A percentile compares a stretch with the other conserved stretches of the same genome.
Evolutionary conservation across 1,284 basidiomycete species (phyloP).

Genomic region (Entoloma clypeatum): DNA sequence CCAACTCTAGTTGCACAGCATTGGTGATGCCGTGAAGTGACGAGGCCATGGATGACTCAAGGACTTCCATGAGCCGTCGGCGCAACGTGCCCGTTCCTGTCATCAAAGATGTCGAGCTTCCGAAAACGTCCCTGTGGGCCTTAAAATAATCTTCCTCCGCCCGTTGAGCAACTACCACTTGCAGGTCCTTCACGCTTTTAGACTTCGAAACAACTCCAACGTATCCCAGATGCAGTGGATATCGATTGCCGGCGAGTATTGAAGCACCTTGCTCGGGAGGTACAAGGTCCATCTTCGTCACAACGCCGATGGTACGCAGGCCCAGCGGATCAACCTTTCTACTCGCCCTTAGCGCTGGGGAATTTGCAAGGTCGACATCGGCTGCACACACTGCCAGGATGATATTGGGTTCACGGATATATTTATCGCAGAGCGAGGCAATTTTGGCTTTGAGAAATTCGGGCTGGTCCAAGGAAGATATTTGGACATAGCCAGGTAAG

Average conservation of each 20-base stretch:
- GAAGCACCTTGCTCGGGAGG: slow-evolving; percentile 77
- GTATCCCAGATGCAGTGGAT: slow-evolving; percentile 97
- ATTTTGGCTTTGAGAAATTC: slow-evolving; percentile 95
- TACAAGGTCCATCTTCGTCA: slow-evolving; percentile 99
- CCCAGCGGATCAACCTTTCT: slow-evolving; percentile 94
- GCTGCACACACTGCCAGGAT: slow-evolving; percentile 97
- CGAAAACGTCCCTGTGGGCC: slow-evolving; percentile 69
- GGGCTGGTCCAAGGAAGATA: slow-evolving; percentile 93
- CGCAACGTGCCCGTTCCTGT: slow-evolving; percentile 90
- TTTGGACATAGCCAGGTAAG: slow-evolving; percentile 96
- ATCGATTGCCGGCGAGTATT: slow-evolving; percentile 88
- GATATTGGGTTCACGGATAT: slow-evolving; percentile 97
- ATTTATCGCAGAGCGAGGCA: slow-evolving; percentile 85
- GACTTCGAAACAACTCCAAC: slow-evolving; percentile 95
- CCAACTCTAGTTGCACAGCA: slow-evolving; percentile 93
- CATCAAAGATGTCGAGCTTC: slow-evolving; percentile 69
- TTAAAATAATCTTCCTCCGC: slow-evolving; percentile 84
- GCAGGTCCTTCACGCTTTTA: slow-evolving; percentile 40
- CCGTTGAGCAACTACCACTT: slow-evolving; percentile 53
- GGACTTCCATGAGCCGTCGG: slow-evolving; percentile 89
- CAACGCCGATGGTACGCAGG: slow-evolving; percentile 92
- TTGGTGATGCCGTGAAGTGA: slow-evolving; percentile 95
- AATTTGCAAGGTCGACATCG: slow-evolving; percentile 98
- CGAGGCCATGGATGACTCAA: slow-evolving; percentile 96
- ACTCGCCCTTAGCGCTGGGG: slow-evolving; percentile 90